Base-by-base conservation (phyloP, 2,329 filamentous ascomycete genomes). In the Xylaria arbuscula region DNA sequence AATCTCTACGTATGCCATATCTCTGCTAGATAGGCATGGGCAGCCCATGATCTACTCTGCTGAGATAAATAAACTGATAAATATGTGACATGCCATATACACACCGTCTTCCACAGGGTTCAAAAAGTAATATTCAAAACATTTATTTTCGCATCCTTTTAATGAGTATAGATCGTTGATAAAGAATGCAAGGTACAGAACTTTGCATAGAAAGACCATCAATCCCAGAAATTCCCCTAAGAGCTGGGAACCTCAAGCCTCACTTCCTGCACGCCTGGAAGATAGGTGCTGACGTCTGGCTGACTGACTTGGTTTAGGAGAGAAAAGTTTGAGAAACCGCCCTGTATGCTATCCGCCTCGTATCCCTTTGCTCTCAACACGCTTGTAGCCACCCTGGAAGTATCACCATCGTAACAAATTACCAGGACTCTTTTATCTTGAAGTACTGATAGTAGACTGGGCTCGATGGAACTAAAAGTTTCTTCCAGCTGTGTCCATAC, bases 401-500 rank as follows among this genome's bases (percentile, higher is more conserved):
- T 85, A 66, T 89, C 85, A 2, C 87, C 87, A 55, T 86, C 79
- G 60, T 88, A 87, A 73, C 86, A 88, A 10, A 86, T 73, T 10
- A 87, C 72, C 11, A 88, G 72, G 13, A 85, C 73, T 6, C 79
- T 79, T 63, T 79, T 80, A 3, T 71, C 77, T 7, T 67, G 51
- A 1, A 83, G 66, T 10, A 75, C 65, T 1, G 64, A 42, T 24
- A 70, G 22, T 0, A 79, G 13, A 0, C 75, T 71, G 13, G 68
- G 51, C 10, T 67, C 58, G 0, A 76, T 72, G 1, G 76, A 59
- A 7, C 72, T 76, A 74, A 87, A 86, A 0, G 80, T 73, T 2
- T 74, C 71, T 40, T 87, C 83, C 2, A 88, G 73, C 45, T 81
- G 80, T 28, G 73, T 75, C 86, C 86, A 88, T 28, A 86, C 77